These are phyloP conservation scores for Penicillium sp. DNA, from an alignment of 2,329 filamentous ascomycete species.

Conservation along the genomic window DNA sequence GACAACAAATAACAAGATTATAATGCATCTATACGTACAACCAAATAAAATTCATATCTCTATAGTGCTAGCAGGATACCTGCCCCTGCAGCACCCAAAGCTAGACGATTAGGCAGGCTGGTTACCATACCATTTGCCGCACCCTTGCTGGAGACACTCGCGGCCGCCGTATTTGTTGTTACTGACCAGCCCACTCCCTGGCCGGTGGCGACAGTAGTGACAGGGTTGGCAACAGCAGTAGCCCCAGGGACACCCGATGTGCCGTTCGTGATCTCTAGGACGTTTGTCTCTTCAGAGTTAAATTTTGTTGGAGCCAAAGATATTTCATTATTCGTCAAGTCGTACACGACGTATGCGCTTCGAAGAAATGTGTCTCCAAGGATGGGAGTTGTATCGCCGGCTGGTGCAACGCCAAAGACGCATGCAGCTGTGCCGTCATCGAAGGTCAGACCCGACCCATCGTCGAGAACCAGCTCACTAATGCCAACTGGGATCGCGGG, in stretches of 20 bases:
- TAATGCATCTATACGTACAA: background rate
- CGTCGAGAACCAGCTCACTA: slow-evolving; percentile 54
- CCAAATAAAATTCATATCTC: background rate
- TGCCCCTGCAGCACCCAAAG: slow-evolving; percentile 3
- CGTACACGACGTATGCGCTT: slow-evolving; percentile 61
- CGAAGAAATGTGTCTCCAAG: slow-evolving; percentile 62
- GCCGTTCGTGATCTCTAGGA: slow-evolving; percentile 53
- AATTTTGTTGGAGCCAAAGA: slow-evolving; percentile 59
- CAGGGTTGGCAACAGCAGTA: slow-evolving; percentile 48
- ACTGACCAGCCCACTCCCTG: background rate
- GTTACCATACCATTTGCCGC: background rate
- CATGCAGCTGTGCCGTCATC: slow-evolving; percentile 35
- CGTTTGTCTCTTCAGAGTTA: slow-evolving; percentile 48
- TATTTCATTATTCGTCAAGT: slow-evolving; percentile 58
- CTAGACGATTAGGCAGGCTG: background rate
- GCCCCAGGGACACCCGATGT: slow-evolving; percentile 50
- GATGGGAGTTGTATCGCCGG: slow-evolving; percentile 45
- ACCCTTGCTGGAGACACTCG: background rate
- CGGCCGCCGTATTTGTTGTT: background rate
- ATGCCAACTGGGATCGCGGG: slow-evolving; percentile 53
- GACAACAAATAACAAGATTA: background rate
- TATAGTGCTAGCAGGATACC: slow-evolving; percentile 4
- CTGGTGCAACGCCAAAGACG: slow-evolving; percentile 50
- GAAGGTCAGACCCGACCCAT: slow-evolving; percentile 32
- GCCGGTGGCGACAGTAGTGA: slow-evolving; percentile 41